Conservation (phyloP, 2,329 filamentous ascomycete genomes). For the Colletotrichum cuscutae region DNA sequence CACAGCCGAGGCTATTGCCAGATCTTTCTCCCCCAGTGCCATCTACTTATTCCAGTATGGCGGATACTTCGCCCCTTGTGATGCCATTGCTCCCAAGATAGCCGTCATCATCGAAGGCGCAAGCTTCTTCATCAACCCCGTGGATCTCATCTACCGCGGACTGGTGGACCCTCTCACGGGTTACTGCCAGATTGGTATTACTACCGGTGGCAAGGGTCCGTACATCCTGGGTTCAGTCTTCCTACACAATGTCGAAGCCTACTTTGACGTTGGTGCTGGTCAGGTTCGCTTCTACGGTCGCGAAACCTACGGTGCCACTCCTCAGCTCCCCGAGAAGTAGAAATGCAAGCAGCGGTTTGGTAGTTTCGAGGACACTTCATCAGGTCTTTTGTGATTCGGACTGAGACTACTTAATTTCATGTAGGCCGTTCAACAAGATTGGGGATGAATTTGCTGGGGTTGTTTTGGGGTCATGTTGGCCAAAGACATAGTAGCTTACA, state of each 20-base stretch:
- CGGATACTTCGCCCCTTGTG: constrained; percentile 59
- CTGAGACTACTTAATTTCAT: neutral
- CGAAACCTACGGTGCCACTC: constrained; percentile 28
- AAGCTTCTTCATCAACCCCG: constrained; percentile 58
- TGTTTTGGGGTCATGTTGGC: neutral
- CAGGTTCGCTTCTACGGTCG: constrained; percentile 55
- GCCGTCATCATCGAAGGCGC: constrained; percentile 55
- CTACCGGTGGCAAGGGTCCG: constrained; percentile 55
- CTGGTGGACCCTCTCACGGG: constrained; percentile 56
- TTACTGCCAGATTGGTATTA: constrained; percentile 59
- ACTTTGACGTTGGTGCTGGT: constrained; percentile 58
- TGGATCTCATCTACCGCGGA: constrained; percentile 58
- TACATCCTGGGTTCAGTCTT: constrained; percentile 63
- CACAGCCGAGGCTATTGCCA: constrained; percentile 60
- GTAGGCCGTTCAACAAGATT: neutral
- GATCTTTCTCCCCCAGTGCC: constrained; percentile 57
- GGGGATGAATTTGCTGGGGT: neutral
- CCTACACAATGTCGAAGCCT: constrained; percentile 60
- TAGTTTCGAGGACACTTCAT: too few relatives aligned
- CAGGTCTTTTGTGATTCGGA: neutral
- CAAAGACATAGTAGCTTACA: constrained; percentile 7
- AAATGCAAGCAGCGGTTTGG: neutral
- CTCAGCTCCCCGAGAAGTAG: constrained; percentile 20
- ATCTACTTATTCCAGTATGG: constrained; percentile 58
- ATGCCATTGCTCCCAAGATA: constrained; percentile 56